Base-by-base conservation (phyloP, 495 filamentous ascomycete genomes). In the Penicillium angulare region DNA sequence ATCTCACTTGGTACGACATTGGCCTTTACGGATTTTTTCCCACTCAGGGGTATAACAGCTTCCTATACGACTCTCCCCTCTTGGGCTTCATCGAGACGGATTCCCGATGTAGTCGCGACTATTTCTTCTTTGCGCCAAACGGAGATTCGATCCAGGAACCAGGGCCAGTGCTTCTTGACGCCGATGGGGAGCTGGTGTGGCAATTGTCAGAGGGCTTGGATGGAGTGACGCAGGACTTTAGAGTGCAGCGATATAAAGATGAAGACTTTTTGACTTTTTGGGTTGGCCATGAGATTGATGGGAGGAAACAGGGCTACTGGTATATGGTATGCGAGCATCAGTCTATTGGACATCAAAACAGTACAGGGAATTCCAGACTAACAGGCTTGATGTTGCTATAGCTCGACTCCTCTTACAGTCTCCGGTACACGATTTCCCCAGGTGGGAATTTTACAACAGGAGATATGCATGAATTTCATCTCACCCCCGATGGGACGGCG, bases 211-310 rank as follows among this genome's bases (percentile, higher is more conserved):
- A 75, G 43, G 52, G 61, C 16, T 63, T 65, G 8, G 63, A 57
- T 52, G 68, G 61, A 4, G 67, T 65, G 10, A 67, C 71, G 0
- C 74, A 79, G 31, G 73, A 78, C 40, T 66, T 78, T 44, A 68
- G 67, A 45, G 64, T 77, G 0, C 74, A 74, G 24, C 61, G 57
- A 7, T 80, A 76, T 23, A 67, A 63, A 44, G 73, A 65, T 22
- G 53, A 73, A 45, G 66, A 73, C 10, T 79, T 73, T 51, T 36
- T 81, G 36, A 79, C 77, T 5, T 81, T 75, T 49, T 83, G 79
- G 79, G 68, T 75, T 33, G 78, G 79, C 2, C 61, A 72, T 20
- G 68, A 75, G 49, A 59, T 74, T 26, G 72, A 71, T 17, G 75
- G 69, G 18, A 59, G 77, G 50, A 74, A 76, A 4, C 64, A 62